Percentiles rank a stretch among this genome's conserved stretches.
Evolutionary conservation across 805 yeast species (phyloP).

Genomic region (Maudiozyma saulgeensis): DNA sequence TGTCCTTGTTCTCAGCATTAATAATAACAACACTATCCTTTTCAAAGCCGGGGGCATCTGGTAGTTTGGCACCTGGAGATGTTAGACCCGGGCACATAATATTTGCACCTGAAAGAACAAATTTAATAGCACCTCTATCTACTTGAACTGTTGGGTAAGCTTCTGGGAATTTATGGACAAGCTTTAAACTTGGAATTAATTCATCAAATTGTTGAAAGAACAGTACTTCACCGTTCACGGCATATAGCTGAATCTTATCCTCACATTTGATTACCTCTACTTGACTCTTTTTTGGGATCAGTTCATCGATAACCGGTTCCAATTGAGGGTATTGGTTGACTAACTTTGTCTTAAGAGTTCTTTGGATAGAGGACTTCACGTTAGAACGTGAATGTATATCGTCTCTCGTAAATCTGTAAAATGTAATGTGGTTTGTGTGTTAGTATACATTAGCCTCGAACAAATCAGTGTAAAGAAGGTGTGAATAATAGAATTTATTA

Average conservation of each 20-base stretch:
- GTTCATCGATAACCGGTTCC: constrained; percentile 67
- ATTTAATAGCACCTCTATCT: constrained; percentile 93
- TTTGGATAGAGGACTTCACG: constrained; percentile 87
- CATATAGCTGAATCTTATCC: constrained; percentile 72
- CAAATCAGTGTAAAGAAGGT: not conserved
- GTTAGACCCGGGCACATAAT: constrained; percentile 96
- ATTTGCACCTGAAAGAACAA: constrained; percentile 90
- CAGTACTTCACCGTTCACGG: constrained; percentile 63
- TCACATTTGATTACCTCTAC: constrained; percentile 77
- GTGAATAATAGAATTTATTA: not conserved
- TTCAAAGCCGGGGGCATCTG: constrained; percentile 50
- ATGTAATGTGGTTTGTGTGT: not conserved
- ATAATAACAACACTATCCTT: constrained; percentile 68
- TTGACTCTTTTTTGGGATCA: constrained; percentile 84
- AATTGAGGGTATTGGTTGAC: constrained; percentile 64
- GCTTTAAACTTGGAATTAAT: constrained; percentile 61
- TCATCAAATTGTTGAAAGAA: constrained; percentile 76
- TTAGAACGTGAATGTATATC: constrained; percentile 87
- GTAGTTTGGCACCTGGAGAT: constrained; percentile 72
- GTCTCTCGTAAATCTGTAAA: constrained; percentile 57
- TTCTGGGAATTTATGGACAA: constrained; percentile 74
- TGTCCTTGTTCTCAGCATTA: constrained; percentile 87
- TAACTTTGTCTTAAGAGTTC: constrained; percentile 70
- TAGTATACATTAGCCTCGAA: not conserved
- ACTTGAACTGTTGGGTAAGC: constrained; percentile 82